Evolutionary conservation across 768 basidiomycete species (phyloP).

Genomic region (Termitomyces sp.): DNA sequence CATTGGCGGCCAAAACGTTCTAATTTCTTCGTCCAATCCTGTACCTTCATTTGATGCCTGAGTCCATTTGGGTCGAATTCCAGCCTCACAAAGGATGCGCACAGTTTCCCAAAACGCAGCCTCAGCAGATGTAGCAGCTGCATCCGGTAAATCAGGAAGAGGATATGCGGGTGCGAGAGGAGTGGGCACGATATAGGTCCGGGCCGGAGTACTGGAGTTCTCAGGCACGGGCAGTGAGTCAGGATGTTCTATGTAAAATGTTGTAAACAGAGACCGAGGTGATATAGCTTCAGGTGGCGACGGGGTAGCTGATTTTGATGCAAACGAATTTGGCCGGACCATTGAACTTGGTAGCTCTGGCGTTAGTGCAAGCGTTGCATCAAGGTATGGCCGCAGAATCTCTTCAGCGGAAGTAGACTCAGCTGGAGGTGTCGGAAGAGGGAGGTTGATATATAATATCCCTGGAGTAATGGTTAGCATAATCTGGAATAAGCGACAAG

Average conservation of each 20-base stretch:
- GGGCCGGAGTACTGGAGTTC: background rate
- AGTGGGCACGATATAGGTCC: constrained; percentile 16
- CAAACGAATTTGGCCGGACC: background rate
- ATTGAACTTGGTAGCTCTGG: background rate
- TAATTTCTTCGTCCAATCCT: background rate
- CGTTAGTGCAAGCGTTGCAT: constrained; percentile 33
- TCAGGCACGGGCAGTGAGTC: background rate
- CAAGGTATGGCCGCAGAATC: constrained; percentile 53
- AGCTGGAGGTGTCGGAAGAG: constrained; percentile 23
- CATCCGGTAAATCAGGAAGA: constrained; percentile 50
- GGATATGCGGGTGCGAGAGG: constrained; percentile 26
- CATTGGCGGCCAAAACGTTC: constrained; percentile 16
- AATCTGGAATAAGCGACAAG: background rate
- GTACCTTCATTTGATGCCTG: constrained; percentile 3
- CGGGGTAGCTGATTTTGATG: constrained; percentile 10
- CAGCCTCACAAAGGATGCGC: constrained; percentile 17
- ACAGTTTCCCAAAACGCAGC: constrained; percentile 45
- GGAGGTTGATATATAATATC: constrained; percentile 54
- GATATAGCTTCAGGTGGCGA: constrained; percentile 8
- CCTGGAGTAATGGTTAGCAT: constrained; percentile 29
- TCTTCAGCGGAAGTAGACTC: constrained; percentile 26
- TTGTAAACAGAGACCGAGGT: constrained; percentile 40
- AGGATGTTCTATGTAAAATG: constrained; percentile 49
- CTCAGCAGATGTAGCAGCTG: constrained; percentile 52
- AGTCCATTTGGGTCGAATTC: background rate